Base-by-base conservation (phyloP, 306 rosid genomes). In the Lupinus albus region DNA sequence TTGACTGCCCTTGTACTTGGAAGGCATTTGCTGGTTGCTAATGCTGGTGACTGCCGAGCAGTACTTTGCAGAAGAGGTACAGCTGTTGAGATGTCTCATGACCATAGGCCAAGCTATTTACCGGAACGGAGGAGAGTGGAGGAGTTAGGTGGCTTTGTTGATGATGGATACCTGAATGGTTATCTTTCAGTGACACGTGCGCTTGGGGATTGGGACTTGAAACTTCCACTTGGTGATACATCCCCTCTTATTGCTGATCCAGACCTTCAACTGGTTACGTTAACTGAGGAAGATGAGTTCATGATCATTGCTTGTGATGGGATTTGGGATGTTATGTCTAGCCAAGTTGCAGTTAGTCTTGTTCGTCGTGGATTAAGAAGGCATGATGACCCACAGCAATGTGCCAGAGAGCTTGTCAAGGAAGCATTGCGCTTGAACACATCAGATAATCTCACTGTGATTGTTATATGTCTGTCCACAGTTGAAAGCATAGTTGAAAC, bases 41-140 rank as follows among this genome's bases (percentile, higher is more conserved):
- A 89, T 78, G 98, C 88, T 8, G 98, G 98, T 17, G 98, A 92
- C 72, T 92, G 98, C 63, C 86, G 98, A 44, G 98, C 98, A 10
- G 98, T 92, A 30, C 91, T 92, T 70, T 92, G 96, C 77, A 52
- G 84, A 77, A 87, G 85, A 75, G 98, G 98, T 41, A 7, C 9
- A 11, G 96, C 98, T 54, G 83, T 89, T 62, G 87, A 82, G 7
- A 68, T 92, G 95, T 92, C 98, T 63, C 79, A 81, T 1, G 98
- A 92, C 72, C 98, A 92, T 17, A 84, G 71, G 64, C 87, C 89
- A 5, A 70, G 78, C 63, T 81, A 73, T 77, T 30, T 77, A 64
- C 89, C 88, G 0, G 98, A 92, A 73, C 77, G 80, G 41, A 74
- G 25, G 76, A 85, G 98, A 41, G 88, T 89, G 44, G 94, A 89